phyloP scores from a whole-genome alignment of 202 grass and related monocot genomes.

The Elaeis oleifera region DNA sequence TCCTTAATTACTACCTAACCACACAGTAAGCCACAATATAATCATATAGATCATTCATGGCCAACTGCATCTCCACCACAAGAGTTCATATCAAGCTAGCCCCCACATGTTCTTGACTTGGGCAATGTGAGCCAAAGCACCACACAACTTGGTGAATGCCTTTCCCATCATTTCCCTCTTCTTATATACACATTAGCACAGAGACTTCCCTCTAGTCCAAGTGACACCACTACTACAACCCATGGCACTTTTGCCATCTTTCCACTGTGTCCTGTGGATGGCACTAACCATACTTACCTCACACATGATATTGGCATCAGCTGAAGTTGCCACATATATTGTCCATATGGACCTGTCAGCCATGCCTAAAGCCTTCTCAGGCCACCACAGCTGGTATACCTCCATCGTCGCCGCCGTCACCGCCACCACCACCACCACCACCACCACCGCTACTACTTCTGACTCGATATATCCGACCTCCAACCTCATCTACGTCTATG shows the following conservation, averaged over 20 bases:
- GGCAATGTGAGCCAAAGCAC: neutral
- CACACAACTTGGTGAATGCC: neutral
- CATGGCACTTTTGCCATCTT: neutral
- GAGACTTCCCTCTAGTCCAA: neutral
- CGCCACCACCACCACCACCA: neutral
- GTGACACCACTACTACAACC: neutral
- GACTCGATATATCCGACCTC: neutral
- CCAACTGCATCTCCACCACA: neutral
- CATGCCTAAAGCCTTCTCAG: slow-evolving; percentile 40
- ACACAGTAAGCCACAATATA: no score
- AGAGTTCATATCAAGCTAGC: neutral
- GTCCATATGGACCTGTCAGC: slow-evolving; percentile 71
- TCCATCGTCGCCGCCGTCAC: slow-evolving; percentile 20
- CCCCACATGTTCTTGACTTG: neutral
- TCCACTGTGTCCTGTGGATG: neutral
- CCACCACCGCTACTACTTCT: neutral
- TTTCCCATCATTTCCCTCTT: neutral
- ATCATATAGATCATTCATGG: no score
- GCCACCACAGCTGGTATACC: slow-evolving; percentile 41
- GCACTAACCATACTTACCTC: neutral
- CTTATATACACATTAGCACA: neutral
- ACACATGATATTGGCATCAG: neutral
- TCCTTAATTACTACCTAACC: no score
- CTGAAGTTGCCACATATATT: slow-evolving; percentile 32
- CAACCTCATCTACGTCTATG: slow-evolving; percentile 47